phyloP scores from a whole-genome alignment of 192 early-diverging fungal species.

The Spizellomyces sp. region DNA sequence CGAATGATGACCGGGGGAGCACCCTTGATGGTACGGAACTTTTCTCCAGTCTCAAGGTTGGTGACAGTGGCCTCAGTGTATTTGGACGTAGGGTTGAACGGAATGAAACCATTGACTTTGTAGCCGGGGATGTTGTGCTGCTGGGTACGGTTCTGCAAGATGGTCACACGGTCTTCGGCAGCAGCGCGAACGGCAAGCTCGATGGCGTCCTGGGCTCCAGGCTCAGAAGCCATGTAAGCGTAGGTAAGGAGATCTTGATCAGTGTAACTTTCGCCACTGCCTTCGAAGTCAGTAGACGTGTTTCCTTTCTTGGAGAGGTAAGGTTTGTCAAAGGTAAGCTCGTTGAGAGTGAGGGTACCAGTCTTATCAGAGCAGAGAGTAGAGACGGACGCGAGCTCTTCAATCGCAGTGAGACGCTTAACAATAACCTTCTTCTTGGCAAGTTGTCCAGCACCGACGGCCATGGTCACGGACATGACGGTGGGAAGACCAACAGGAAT shows the following conservation, averaged over 20 bases:
- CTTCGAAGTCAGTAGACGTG: conserved; percentile 63
- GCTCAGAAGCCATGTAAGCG: conserved; percentile 81
- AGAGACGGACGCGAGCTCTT: conserved; percentile 89
- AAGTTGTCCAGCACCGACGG: conserved; percentile 83
- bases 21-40: conserved; percentile 91
- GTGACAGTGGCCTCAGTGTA: conserved; percentile 87
- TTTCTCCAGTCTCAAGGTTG: conserved; percentile 68
- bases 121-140: conserved; percentile 88
- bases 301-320: conserved; percentile 49
- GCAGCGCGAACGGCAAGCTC: conserved; percentile 84
- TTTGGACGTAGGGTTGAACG: conserved; percentile 92
- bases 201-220: conserved; percentile 87
- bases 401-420: conserved; percentile 91
- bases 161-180: conserved; percentile 69
- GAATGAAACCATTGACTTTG: conserved; percentile 88
- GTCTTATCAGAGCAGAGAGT: conserved; percentile 95
- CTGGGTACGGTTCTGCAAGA: conserved; percentile 63
- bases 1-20: conserved; percentile 91
- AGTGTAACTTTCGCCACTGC: conserved; percentile 51
- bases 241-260: conserved; percentile 80
- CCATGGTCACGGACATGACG: conserved; percentile 94
- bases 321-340: conserved; percentile 88
- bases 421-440: conserved; percentile 91
- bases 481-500: conserved; percentile 93
- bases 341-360: conserved; percentile 90